A percentile compares a stretch with the other conserved stretches of the same genome.
These are phyloP conservation scores for Babesia divergens DNA, from an alignment of 169 alveolate genomes.

Conservation along the genomic window DNA sequence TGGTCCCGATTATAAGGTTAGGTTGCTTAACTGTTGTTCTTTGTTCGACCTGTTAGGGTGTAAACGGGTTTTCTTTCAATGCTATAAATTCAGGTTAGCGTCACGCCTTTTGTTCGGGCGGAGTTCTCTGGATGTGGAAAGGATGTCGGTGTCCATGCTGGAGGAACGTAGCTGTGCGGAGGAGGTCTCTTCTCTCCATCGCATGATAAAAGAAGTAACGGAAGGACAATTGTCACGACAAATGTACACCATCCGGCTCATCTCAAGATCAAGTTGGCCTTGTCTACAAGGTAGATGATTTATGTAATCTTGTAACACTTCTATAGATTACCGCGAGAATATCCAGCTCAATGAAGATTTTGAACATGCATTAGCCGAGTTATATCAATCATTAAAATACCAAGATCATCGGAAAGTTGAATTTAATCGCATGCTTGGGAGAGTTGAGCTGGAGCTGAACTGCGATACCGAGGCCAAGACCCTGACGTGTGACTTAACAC, in stretches of 20 bases:
- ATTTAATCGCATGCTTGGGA: conserved; percentile 20
- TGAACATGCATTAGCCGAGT: background rate
- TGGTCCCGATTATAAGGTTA: background rate
- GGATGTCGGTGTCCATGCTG: background rate
- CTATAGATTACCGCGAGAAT: conserved; percentile 8
- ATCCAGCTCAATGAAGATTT: background rate
- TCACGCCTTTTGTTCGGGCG: conserved; percentile 3
- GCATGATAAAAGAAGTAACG: conserved; percentile 10
- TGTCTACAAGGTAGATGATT: background rate
- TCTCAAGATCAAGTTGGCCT: conserved; percentile 12
- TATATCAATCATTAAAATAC: background rate
- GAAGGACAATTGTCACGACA: background rate
- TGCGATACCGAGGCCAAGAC: background rate
- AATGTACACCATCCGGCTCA: background rate
- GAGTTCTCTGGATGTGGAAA: conserved; percentile 1
- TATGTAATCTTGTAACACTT: background rate
- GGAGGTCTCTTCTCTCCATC: background rate
- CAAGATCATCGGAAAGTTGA: background rate
- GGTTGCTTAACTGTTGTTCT: background rate
- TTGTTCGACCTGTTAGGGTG: background rate
- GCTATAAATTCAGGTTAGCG: conserved; percentile 26
- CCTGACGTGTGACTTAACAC: conserved; percentile 37
- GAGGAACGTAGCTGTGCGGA: background rate
- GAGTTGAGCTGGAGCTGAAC: conserved; percentile 14
- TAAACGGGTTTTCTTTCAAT: background rate